Base-by-base conservation (phyloP, 2,329 filamentous ascomycete genomes). In the Colletotrichum coccodes region DNA sequence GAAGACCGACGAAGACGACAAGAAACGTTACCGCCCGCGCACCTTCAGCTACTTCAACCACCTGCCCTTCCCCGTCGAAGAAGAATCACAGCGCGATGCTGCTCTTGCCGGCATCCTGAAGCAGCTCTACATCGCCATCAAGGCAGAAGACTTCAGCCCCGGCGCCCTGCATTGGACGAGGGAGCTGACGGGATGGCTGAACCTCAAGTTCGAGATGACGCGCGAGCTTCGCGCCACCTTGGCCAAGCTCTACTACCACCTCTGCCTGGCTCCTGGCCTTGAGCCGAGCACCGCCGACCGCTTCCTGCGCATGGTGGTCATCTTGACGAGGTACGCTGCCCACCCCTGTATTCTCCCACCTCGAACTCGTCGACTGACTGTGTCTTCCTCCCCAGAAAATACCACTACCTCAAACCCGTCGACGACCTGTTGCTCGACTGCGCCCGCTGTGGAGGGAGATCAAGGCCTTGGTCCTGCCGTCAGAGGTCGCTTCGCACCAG, bases 101-200 rank as follows among this genome's bases (percentile, higher is more conserved):
- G 94, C 95, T 71, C 85, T 99, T 53, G 87, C 92, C 52, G 94
- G 94, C 78, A 98, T 98, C 74, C 86, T 98, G 73, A 96, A 95
- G 79, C 93, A 97, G 76, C 91, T 99, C 34, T 98, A 97, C 79
- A 93, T 98, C 74, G 90, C 95, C 65, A 87, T 99, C 71, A 92
- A 94, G 77, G 92, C 96, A 4, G 94, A 97, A 72, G 96, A 99
- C 80, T 98, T 98, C 80, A 91, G 92, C 28, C 94, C 95, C 0
- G 96, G 96, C 38, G 96, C 95, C 32, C 86, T 97, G 70, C 95
- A 99, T 81, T 99, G 96, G 96, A 98, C 96, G 18, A 91, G 95
- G 73, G 96, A 99, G 87, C 91, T 99, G 54, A 90, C 95, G 77
- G 94, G 92, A 80, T 99, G 97, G 96, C 86, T 99, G 73, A 93